A percentile compares a stretch with the other conserved stretches of the same genome.
Conservation (phyloP, 2,329 filamentous ascomycete genomes). For the Aureobasidium sp. region DNA sequence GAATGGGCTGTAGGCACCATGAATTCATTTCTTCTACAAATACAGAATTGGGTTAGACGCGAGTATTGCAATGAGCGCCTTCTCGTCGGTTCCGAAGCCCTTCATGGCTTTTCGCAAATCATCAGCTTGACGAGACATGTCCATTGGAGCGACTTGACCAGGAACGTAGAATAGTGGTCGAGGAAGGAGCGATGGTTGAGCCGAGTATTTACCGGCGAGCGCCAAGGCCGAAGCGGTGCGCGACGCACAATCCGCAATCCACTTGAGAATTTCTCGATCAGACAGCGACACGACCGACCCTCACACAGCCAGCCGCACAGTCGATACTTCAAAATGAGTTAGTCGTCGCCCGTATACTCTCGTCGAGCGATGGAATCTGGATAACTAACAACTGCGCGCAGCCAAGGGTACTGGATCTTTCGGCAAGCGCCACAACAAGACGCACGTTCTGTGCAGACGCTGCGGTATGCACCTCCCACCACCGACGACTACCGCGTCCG, state of each 20-base stretch:
- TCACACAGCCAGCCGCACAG: conserved; percentile 12
- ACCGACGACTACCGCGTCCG: neutral
- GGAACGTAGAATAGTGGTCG: conserved; percentile 48
- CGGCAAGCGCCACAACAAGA: conserved; percentile 90
- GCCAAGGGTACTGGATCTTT: conserved; percentile 66
- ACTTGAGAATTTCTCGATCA: neutral
- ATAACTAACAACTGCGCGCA: conserved; percentile 40
- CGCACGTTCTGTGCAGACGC: conserved; percentile 96
- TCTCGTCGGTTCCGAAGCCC: conserved; percentile 84
- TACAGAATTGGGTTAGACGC: too few species aligned
- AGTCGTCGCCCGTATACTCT: conserved; percentile 6
- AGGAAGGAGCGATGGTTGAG: neutral
- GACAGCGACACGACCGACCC: conserved; percentile 11
- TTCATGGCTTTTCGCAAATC: conserved; percentile 78
- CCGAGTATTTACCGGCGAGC: neutral
- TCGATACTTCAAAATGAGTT: conserved; percentile 16
- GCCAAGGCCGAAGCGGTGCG: neutral
- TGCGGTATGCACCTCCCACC: conserved; percentile 63
- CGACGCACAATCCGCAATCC: neutral
- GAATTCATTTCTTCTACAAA: too few species aligned
- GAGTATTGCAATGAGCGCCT: conserved; percentile 60
- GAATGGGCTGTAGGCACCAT: too few species aligned
- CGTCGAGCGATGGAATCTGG: conserved; percentile 5
- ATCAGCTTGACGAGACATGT: conserved; percentile 61
- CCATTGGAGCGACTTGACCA: conserved; percentile 56